Conservation (phyloP, 495 filamentous ascomycete species). For the Penicillium macrosclerotiorum region DNA sequence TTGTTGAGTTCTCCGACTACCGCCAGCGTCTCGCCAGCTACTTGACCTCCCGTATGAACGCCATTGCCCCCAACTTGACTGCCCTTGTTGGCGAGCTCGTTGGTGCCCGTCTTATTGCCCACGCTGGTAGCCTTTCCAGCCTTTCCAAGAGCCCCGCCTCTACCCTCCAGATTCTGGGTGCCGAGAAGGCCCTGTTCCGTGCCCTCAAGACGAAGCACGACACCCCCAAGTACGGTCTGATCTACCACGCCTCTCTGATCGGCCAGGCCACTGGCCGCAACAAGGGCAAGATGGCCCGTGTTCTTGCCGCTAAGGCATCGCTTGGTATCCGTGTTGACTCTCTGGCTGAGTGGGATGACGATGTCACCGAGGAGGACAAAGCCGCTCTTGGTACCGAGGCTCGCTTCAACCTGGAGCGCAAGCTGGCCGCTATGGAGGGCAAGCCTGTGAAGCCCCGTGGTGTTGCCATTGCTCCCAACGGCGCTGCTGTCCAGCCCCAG, state of each 20-base stretch:
- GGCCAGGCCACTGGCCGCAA: constrained; percentile 96
- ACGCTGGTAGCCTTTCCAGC: constrained; percentile 92
- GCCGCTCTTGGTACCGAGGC: constrained; percentile 69
- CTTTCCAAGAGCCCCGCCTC: constrained; percentile 94
- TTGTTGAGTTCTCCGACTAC: constrained; percentile 87
- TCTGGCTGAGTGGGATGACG: constrained; percentile 75
- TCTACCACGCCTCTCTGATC: constrained; percentile 96
- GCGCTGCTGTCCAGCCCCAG: constrained; percentile 54
- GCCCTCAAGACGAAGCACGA: constrained; percentile 99
- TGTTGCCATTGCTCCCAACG: constrained; percentile 72
- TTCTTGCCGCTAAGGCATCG: constrained; percentile 89
- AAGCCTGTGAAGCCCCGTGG: constrained; percentile 80
- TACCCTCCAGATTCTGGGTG: constrained; percentile 96
- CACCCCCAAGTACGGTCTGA: constrained; percentile 97
- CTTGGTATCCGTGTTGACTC: constrained; percentile 92
- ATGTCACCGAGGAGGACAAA: constrained; percentile 84
- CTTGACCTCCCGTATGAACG: constrained; percentile 89
- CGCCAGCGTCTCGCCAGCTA: constrained; percentile 84
- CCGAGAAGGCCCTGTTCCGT: constrained; percentile 97
- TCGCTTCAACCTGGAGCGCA: constrained; percentile 78
- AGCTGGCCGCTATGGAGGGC: constrained; percentile 82
- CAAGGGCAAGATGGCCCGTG: constrained; percentile 98
- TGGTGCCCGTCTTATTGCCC: constrained; percentile 91
- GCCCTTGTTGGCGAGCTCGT: constrained; percentile 92
- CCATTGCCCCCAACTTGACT: constrained; percentile 95